Percentiles rank a stretch among this genome's conserved stretches.
Conservation (phyloP, 352 stramenopile species). For the Phytophthora citrophthora region DNA sequence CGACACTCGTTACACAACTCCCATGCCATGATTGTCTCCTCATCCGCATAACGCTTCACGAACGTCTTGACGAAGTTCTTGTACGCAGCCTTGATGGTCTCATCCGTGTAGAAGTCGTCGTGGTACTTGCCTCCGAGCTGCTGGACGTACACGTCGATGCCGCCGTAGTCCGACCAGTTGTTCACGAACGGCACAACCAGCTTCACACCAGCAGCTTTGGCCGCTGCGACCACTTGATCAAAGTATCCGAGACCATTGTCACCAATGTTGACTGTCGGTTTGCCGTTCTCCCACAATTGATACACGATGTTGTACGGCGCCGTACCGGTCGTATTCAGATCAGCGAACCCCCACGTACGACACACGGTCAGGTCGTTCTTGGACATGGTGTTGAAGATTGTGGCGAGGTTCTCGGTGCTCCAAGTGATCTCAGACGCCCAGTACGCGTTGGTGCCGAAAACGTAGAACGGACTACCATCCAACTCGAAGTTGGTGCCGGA, state of each 20-base stretch:
- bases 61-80: conserved; percentile 41
- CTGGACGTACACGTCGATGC: conserved; percentile 40
- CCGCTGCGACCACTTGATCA: conserved; percentile 33
- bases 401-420: conserved; percentile 30
- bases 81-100: conserved; percentile 39
- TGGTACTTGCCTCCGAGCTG: conserved; percentile 37
- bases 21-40: conserved; percentile 39
- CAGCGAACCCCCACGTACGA: conserved; percentile 34
- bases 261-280: conserved; percentile 32
- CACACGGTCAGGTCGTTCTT: conserved; percentile 39
- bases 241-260: conserved; percentile 43
- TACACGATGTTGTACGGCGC: conserved; percentile 36
- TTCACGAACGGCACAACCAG: conserved; percentile 45
- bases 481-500: conserved; percentile 37
- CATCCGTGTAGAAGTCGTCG: conserved; percentile 43
- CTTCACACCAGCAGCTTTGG: conserved; percentile 41
- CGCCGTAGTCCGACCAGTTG: conserved; percentile 46
- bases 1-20: conserved; percentile 36
- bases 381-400: conserved; percentile 41
- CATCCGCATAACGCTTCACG: conserved; percentile 23
- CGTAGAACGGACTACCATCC: conserved; percentile 39
- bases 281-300: conserved; percentile 39
- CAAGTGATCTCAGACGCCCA: conserved; percentile 39
- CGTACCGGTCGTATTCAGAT: conserved; percentile 18
- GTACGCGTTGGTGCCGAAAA: conserved; percentile 43